Percentiles rank a stretch among this genome's conserved stretches.
phyloP scores from a whole-genome alignment of 2,329 filamentous ascomycete genomes.

The Fusarium palustre region DNA sequence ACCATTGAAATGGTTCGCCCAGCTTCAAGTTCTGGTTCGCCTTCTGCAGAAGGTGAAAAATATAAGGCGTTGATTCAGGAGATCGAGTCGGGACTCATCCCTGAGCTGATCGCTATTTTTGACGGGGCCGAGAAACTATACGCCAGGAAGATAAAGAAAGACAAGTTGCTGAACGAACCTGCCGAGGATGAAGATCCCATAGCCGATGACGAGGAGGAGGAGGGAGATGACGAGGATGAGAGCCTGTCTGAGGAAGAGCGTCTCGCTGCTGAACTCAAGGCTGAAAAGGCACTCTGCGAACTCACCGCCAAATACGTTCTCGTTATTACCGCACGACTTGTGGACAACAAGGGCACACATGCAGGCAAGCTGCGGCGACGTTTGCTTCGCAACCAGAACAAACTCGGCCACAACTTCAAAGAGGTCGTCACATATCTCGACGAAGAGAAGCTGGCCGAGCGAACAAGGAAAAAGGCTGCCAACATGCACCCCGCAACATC shows the following conservation, averaged over 20 bases:
- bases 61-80: slow-evolving; percentile 70
- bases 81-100: slow-evolving; percentile 70
- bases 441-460: slow-evolving; percentile 66
- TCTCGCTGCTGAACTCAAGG: slow-evolving; percentile 74
- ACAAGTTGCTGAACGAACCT: slow-evolving; percentile 68
- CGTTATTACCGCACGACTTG: slow-evolving; percentile 77
- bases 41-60: slow-evolving; percentile 46
- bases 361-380: slow-evolving; percentile 75
- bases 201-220: slow-evolving; percentile 68
- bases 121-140: slow-evolving; percentile 79
- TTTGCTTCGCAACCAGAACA: slow-evolving; percentile 81
- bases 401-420: slow-evolving; percentile 85
- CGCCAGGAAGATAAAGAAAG: slow-evolving; percentile 74
- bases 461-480: slow-evolving; percentile 56
- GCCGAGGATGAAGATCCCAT: slow-evolving; percentile 80
- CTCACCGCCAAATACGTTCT: slow-evolving; percentile 87
- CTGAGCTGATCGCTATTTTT: slow-evolving; percentile 81
- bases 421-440: slow-evolving; percentile 87
- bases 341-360: slow-evolving; percentile 72
- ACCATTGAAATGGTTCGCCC: slow-evolving; percentile 57
- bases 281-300: slow-evolving; percentile 88
- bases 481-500: slow-evolving; percentile 34
- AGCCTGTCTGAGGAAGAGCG: slow-evolving; percentile 68
- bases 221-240: slow-evolving; percentile 67
- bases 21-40: slow-evolving; percentile 43